Base-by-base conservation (phyloP, 352 stramenopile species). In the Phytophthora europaea region DNA sequence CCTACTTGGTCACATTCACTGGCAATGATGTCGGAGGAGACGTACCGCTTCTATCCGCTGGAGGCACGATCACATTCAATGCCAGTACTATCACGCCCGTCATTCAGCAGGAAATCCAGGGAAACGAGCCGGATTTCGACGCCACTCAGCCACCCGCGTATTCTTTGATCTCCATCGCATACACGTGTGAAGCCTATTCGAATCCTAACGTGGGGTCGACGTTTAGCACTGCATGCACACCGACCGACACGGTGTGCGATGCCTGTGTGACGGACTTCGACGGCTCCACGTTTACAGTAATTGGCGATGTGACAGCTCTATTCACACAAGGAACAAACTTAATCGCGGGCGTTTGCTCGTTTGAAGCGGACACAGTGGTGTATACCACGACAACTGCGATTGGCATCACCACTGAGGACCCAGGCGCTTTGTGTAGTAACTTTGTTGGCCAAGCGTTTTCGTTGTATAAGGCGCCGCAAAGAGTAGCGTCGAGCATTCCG, bases 1-100 rank as follows among this genome's bases (percentile, higher is more conserved):
- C 88, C 18, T 98, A 97, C 76, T 86, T 86, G 4, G 91, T 99
- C 33, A 92, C 82, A 8, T 99, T 99, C 69, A 76, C 87, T 18
- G 93, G 94, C 2, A 64, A 94, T 51, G 81, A 84, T 52, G 84
- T 94, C 7, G 84, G 88, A 58, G 97, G 97, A 15, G 86, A 98
- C 67, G 90, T 99, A 1, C 93, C 97, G 0, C 48, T 75, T 51
- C 60, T 98, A 6, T 61, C 54, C 2, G 73, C 96, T 13, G 68
- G 87, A 26, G 79, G 70, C 18, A 76, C 76, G 0, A 64, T 94
- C n/a, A 83, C 58, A 7, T 78, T 88, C 43, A 79, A 70, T 43
- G 55, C 45, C 20, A 38, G 43, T 18, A 54, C 65, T 0, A 66
- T 84, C 1, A 55, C 38, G 7, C 56, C 18, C 72, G 66, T 1